Evolutionary conservation across 2,329 filamentous ascomycete genomes (phyloP).

Genomic region (Purpureocillium lavendulum): DNA sequence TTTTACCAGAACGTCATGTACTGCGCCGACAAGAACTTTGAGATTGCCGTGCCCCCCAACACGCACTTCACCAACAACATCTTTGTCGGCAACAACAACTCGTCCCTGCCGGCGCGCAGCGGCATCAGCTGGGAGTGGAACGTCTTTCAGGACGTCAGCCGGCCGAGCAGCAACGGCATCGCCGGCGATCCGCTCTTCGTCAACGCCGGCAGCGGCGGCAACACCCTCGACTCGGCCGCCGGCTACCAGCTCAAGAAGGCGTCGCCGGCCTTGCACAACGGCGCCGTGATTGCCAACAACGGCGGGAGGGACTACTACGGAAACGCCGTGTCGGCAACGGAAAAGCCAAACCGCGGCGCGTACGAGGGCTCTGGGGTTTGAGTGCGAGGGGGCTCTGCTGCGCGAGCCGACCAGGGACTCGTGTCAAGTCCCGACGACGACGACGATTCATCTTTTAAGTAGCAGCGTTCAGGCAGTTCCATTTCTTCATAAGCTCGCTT

Average conservation of each 20-base stretch:
- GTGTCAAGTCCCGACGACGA: no score
- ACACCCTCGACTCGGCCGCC: constrained; percentile 6
- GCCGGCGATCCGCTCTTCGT: constrained; percentile 10
- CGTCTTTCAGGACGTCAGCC: constrained; percentile 12
- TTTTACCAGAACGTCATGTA: constrained; percentile 18
- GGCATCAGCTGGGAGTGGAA: constrained; percentile 13
- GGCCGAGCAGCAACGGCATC: constrained; percentile 8
- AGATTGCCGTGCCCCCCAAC: constrained; percentile 9
- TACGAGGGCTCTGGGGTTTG: constrained; percentile 10
- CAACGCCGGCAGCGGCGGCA: constrained; percentile 3
- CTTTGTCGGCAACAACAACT: constrained; percentile 13
- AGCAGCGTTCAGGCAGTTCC: no score
- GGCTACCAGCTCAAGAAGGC: constrained; percentile 10
- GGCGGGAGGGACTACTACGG: constrained; percentile 13
- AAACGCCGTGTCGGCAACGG: constrained; percentile 7
- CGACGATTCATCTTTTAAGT: no score
- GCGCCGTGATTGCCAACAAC: constrained; percentile 9
- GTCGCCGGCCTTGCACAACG: constrained; percentile 11
- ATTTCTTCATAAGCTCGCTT: no score
- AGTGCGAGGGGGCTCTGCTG: no score
- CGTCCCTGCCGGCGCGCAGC: constrained; percentile 8
- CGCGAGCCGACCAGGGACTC: no score
- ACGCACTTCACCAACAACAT: constrained; percentile 16
- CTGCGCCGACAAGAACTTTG: constrained; percentile 12
- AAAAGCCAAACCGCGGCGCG: constrained; percentile 12